Conservation (phyloP, 768 basidiomycete genomes). For the Phylloporus arenicola region DNA sequence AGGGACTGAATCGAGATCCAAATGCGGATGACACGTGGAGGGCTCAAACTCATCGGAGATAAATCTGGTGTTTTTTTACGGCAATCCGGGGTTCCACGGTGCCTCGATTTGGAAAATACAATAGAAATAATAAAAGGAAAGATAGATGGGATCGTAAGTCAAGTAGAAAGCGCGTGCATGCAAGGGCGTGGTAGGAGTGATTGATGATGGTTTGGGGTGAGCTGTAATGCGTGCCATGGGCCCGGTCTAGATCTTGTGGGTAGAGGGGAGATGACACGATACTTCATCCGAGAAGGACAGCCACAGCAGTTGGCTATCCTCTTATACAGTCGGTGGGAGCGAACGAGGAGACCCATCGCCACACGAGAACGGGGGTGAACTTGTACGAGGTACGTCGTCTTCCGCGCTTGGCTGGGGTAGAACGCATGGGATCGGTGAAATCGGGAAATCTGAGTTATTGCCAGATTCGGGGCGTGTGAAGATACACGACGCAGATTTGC, state of each 20-base stretch:
- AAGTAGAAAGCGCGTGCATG: constrained; percentile 8
- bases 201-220: constrained; percentile 22
- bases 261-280: constrained; percentile 19
- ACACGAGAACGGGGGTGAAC: constrained; percentile 1
- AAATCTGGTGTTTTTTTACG: constrained; percentile 22
- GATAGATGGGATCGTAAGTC: constrained; percentile 9
- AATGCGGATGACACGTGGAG: constrained; percentile 22
- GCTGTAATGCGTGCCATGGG: constrained; percentile 7
- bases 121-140: constrained; percentile 10
- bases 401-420: constrained; percentile 2
- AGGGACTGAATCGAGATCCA: constrained; percentile 16
- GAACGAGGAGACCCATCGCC: constrained; percentile 3
- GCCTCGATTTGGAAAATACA: constrained; percentile 15
- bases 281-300: constrained; percentile 12
- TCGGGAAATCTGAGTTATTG: constrained; percentile 24
- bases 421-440: constrained; percentile 18
- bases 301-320: constrained; percentile 12
- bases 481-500: constrained; percentile 27
- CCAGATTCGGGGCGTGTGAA: constrained; percentile 24
- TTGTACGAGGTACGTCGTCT: constrained; percentile 17
- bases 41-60: constrained; percentile 18
- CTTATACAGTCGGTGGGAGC: constrained; percentile 14
- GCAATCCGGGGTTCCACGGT: constrained; percentile 30
- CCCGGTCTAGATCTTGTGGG: constrained; percentile 24
- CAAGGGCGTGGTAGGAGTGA: constrained; percentile 20